Base-by-base conservation (phyloP, 805 yeast genomes). In the Saturnispora besseyi region DNA sequence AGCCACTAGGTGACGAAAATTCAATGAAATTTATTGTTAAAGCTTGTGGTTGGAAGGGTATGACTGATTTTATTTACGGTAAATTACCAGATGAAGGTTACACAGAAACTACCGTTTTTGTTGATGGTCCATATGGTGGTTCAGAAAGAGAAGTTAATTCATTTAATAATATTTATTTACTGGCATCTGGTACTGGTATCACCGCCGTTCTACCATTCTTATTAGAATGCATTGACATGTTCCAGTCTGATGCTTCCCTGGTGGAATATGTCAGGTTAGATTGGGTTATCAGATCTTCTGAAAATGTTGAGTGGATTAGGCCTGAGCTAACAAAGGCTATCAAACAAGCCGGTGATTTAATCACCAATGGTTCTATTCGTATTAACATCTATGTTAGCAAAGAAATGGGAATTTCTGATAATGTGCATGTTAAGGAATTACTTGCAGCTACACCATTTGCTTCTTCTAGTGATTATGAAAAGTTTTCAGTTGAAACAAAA, bases 71-170 rank as follows among this genome's bases (percentile, higher is more conserved):
- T 11, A 53, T 77, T 3, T 62, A 61, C 51, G 44, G 58, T 10
- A 48, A 57, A 21, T 22, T 60, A 4, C 67, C 70, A 9, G 65
- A 66, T 10, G 58, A 57, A 22, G 53, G 59, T 0, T 46, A 57
- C 3, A 54, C 57, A 13, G 53, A 64, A 0, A 37, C 61, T 46
- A 63, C 62, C 32, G 73, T 75, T 0, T 58, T 76, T 18, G 45
- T 62, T n/a, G 83, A 78, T 56, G 84, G 84, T 1, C 81, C 84
- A 4, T 78, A 76, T 52, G 82, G 84, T 15, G 82, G 82, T 1
- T 55, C 72, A 44, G 55, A 66, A 13, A 67, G 84, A 57, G 75
- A 75, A 52, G 60, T 65, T 5, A 54, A 68, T 21, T 60, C 75
- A 1, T 78, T 78, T 57, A 74, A 74, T 41, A 68, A 71, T 41